A percentile compares a stretch with the other conserved stretches of the same genome.
Conservation (phyloP, 2,329 filamentous ascomycete species). For the Phialophora chinensis region DNA sequence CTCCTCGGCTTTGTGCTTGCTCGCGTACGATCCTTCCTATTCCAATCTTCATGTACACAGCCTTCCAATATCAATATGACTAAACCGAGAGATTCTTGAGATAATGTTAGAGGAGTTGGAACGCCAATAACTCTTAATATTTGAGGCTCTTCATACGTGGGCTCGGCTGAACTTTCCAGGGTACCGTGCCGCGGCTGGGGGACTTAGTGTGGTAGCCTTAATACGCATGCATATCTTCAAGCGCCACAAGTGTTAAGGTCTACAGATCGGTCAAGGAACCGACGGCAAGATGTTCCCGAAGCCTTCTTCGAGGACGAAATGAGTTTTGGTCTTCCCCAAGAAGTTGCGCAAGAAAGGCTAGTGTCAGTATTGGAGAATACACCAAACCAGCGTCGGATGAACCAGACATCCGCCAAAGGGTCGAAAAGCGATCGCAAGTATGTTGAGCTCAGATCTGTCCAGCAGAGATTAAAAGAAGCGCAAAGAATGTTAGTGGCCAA, state of each 20-base stretch:
- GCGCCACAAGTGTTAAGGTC: neutral
- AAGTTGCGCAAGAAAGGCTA: neutral
- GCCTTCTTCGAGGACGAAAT: neutral
- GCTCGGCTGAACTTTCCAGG: neutral
- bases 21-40: neutral
- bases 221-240: neutral
- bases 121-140: too few relatives aligned
- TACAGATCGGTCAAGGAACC: neutral
- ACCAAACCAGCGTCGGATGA: neutral
- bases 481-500: neutral
- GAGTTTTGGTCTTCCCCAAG: neutral
- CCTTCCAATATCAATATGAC: too few relatives aligned
- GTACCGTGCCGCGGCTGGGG: neutral
- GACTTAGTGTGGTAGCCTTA: neutral
- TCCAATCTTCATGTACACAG: neutral
- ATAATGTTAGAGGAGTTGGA: too few relatives aligned
- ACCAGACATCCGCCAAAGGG: neutral
- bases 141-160: too few relatives aligned
- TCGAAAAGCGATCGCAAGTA: neutral
- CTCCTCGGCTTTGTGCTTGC: neutral
- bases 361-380: neutral
- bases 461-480: neutral
- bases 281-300: neutral
- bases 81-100: too few relatives aligned
- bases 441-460: neutral